These are phyloP conservation scores for Choiromyces venosus DNA, from an alignment of 495 filamentous ascomycete species.

Conservation along the genomic window DNA sequence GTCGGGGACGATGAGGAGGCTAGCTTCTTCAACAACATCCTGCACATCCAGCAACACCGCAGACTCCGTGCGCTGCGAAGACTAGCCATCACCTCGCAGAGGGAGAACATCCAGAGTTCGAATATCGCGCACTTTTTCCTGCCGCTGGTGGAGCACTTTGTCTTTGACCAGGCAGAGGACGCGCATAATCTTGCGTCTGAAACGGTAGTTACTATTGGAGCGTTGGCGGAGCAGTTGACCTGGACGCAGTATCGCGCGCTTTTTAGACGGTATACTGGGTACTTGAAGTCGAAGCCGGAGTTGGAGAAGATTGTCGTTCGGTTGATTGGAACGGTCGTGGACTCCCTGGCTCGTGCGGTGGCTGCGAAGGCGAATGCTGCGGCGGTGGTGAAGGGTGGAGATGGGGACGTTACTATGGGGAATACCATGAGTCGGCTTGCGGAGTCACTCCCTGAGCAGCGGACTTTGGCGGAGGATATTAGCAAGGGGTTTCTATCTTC, in stretches of 20 bases:
- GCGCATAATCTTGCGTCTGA: conserved; percentile 81
- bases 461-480: conserved; percentile 69
- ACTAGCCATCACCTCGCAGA: conserved; percentile 60
- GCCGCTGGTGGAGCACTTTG: conserved; percentile 87
- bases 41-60: conserved; percentile 85
- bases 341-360: conserved; percentile 54
- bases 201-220: conserved; percentile 66
- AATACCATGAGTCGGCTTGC: conserved; percentile 49
- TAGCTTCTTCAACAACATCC: conserved; percentile 85
- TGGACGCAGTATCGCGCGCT: conserved; percentile 88
- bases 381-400: conserved; percentile 24
- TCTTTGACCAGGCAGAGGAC: conserved; percentile 73
- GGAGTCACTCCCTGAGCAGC: conserved; percentile 59
- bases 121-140: conserved; percentile 84
- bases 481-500: conserved; percentile 67
- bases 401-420: conserved; percentile 42
- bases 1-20: conserved; percentile 76
- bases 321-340: conserved; percentile 72
- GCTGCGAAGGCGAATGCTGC: background rate
- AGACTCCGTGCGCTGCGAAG: conserved; percentile 76
- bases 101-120: conserved; percentile 59
- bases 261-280: conserved; percentile 71
- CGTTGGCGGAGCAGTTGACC: conserved; percentile 67
- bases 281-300: conserved; percentile 72
- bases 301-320: conserved; percentile 78